These are phyloP conservation scores for Epichloe bromicola DNA, from an alignment of 2,329 filamentous ascomycete genomes.

Conservation along the genomic window DNA sequence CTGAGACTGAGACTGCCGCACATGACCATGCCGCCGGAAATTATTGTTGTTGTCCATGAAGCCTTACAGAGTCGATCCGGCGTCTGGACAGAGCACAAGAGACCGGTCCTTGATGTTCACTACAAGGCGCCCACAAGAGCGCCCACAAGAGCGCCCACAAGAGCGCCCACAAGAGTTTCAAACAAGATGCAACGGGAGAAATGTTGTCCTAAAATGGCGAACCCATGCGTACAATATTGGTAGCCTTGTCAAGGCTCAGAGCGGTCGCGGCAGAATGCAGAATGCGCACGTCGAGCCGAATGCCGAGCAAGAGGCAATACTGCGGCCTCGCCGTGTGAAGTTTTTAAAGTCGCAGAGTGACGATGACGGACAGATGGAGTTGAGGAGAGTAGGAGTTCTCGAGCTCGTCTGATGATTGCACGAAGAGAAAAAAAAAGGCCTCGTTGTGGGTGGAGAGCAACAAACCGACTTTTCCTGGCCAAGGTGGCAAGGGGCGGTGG, in stretches of 20 bases:
- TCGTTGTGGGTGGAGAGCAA: slow-evolving; percentile 1
- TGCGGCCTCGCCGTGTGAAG: not conserved
- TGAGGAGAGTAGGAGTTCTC: not conserved
- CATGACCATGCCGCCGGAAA: slow-evolving; percentile 32
- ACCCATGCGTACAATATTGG: not conserved
- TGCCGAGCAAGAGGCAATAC: not conserved
- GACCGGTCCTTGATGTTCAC: not conserved
- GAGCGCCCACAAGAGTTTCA: no score
- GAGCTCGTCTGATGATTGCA: not conserved
- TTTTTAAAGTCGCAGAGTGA: not conserved
- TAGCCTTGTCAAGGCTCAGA: not conserved
- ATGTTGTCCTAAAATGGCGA: not conserved
- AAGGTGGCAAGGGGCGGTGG: not conserved
- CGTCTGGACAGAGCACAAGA: not conserved
- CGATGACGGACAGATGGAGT: not conserved
- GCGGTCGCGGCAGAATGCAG: not conserved
- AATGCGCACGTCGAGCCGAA: not conserved
- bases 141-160: no score
- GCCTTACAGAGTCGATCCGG: not conserved
- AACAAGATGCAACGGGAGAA: not conserved
- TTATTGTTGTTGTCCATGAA: slow-evolving; percentile 28
- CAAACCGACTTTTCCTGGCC: not conserved
- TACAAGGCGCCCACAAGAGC: not conserved
- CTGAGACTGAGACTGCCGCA: slow-evolving; percentile 10
- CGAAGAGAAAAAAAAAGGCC: not conserved